Evolutionary conservation across 2,329 filamentous ascomycete species (phyloP).

Genomic region (Diaporthe ampelina): DNA sequence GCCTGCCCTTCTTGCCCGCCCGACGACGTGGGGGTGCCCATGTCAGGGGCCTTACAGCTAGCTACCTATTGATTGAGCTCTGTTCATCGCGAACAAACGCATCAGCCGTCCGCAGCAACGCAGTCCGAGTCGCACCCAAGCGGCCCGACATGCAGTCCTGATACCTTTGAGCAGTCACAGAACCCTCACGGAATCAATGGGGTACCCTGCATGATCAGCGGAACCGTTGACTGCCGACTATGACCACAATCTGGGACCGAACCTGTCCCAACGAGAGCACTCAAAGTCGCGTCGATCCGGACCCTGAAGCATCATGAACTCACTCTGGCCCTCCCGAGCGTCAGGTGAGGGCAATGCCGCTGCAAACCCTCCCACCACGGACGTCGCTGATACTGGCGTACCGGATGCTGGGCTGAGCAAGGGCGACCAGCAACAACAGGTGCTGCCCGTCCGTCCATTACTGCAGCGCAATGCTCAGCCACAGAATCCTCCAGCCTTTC

Average conservation of each 20-base stretch:
- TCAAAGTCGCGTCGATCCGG: constrained; percentile 27
- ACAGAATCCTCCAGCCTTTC: constrained; percentile 43
- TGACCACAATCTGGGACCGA: constrained; percentile 31
- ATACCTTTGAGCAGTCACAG: constrained; percentile 3
- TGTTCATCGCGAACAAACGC: not conserved
- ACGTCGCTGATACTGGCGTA: constrained; percentile 33
- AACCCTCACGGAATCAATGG: not conserved
- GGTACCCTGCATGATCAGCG: constrained; percentile 13
- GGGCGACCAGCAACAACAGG: constrained; percentile 27
- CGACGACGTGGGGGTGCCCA: constrained; percentile 10
- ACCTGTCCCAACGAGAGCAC: constrained; percentile 29
- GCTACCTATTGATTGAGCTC: not conserved
- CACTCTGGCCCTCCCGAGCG: constrained; percentile 42
- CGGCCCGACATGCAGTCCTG: constrained; percentile 24
- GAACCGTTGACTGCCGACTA: constrained; percentile 20
- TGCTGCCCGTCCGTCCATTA: constrained; percentile 45
- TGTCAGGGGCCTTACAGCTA: constrained; percentile 1
- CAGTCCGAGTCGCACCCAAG: constrained; percentile 4
- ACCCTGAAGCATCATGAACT: constrained; percentile 42
- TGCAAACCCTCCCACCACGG: constrained; percentile 28
- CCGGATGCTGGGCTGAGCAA: constrained; percentile 32
- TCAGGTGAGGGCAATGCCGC: constrained; percentile 36
- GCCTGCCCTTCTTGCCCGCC: constrained; percentile 20
- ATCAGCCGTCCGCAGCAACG: not conserved
- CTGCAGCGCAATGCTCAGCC: constrained; percentile 49